phyloP scores from a whole-genome alignment of 2,329 filamentous ascomycete genomes.

The Fusarium caatingaense region DNA sequence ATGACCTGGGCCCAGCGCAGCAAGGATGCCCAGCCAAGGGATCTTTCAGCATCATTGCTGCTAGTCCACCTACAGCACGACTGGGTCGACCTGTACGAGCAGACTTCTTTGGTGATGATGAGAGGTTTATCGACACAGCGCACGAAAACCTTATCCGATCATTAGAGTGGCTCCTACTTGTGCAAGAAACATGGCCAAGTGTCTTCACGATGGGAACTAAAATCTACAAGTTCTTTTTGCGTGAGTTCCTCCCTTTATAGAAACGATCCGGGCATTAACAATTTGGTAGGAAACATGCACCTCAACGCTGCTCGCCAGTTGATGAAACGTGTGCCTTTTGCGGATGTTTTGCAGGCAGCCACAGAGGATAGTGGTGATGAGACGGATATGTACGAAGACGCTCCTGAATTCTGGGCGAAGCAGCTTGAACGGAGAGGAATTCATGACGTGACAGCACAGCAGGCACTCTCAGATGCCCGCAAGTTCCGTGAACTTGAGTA shows the following conservation, averaged over 20 bases:
- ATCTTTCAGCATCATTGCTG: conserved; percentile 64
- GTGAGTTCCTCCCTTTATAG: conserved; percentile 65
- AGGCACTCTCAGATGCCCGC: conserved; percentile 66
- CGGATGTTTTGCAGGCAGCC: conserved; percentile 59
- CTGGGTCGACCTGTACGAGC: conserved; percentile 73
- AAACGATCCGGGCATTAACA: conserved; percentile 16
- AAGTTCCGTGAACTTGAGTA: conserved; percentile 76
- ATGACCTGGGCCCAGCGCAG: conserved; percentile 55
- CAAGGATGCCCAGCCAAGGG: conserved; percentile 54
- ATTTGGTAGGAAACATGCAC: conserved; percentile 58
- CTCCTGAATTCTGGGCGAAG: conserved; percentile 53
- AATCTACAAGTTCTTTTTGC: conserved; percentile 85
- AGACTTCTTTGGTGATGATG: conserved; percentile 76
- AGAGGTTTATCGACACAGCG: conserved; percentile 64
- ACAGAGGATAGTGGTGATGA: conserved; percentile 53
- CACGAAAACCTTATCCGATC: conserved; percentile 80
- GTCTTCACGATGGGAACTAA: conserved; percentile 76
- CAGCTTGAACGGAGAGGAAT: conserved; percentile 53
- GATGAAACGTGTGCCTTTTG: conserved; percentile 62
- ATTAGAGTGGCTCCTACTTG: conserved; percentile 85
- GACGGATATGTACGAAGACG: conserved; percentile 54
- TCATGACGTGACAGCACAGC: conserved; percentile 52
- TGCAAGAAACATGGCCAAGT: conserved; percentile 77
- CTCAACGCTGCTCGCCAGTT: conserved; percentile 67
- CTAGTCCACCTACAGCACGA: conserved; percentile 48